Conservation (phyloP, 768 basidiomycete genomes). For the Boletus sensibilis region DNA sequence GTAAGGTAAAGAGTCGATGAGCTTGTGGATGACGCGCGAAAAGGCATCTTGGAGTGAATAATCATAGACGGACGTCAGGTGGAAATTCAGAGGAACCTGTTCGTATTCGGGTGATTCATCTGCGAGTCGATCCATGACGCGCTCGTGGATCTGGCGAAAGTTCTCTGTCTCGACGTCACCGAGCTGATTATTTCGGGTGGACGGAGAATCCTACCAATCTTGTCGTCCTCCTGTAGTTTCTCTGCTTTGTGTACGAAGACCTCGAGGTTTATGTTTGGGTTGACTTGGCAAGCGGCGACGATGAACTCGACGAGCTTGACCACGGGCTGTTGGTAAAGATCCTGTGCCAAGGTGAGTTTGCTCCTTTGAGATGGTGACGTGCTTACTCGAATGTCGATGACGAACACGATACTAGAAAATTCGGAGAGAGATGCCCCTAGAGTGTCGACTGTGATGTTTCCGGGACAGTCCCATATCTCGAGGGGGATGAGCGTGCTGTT, state of each 20-base stretch:
- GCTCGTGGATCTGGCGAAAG: conserved; percentile 86
- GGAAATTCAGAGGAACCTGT: conserved; percentile 78
- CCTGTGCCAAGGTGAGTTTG: conserved; percentile 41
- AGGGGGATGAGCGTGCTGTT: conserved; percentile 86
- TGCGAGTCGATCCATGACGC: conserved; percentile 76
- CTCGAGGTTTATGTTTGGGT: conserved; percentile 77
- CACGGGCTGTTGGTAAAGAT: conserved; percentile 82
- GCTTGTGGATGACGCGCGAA: conserved; percentile 83
- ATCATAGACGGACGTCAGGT: conserved; percentile 92
- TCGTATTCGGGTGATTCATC: conserved; percentile 78
- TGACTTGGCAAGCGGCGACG: conserved; percentile 69
- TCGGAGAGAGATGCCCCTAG: conserved; percentile 72
- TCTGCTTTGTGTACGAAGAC: conserved; percentile 97
- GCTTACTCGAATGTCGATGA: conserved; percentile 90
- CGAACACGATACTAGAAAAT: conserved; percentile 86
- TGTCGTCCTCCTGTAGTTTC: conserved; percentile 86
- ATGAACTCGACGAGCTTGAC: conserved; percentile 81
- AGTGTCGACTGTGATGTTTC: conserved; percentile 77
- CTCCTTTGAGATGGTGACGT: background rate
- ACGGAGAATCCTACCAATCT: conserved; percentile 58
- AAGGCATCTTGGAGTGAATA: conserved; percentile 91
- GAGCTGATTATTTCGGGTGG: background rate
- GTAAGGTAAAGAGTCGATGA: conserved; percentile 80
- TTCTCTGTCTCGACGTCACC: conserved; percentile 59
- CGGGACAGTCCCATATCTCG: conserved; percentile 95